Base-by-base conservation (phyloP, 2,329 filamentous ascomycete genomes). In the Microdochium trichocladiopsis region DNA sequence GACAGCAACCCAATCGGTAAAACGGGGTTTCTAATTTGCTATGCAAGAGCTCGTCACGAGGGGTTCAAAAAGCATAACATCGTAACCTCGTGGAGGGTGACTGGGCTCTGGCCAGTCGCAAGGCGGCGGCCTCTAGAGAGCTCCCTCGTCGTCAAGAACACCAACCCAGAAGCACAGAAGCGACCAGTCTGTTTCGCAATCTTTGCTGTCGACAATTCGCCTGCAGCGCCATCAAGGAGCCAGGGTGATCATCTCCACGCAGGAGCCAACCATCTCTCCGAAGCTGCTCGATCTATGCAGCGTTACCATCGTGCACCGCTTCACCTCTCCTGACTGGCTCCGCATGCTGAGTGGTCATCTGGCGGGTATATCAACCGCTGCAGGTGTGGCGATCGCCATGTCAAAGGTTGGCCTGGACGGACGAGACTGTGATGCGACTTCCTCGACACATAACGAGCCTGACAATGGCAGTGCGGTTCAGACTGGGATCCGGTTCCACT, bases 251-350 rank as follows among this genome's bases (percentile, higher is more conserved):
- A 84, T 93, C 28, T 84, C 87, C 0, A 93, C 88, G 0, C 87
- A 94, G 61, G 88, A 93, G 60, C 88, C 88, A 59, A 52, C 55
- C 47, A 61, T 50, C 25, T 23, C 9, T 52, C 56, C 5, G 24
- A 49, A 77, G 16, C 74, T 94, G 0, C 74, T 93, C 0, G 86
- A 90, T 51, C 71, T 93, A 0, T 90, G 84, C 64, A 84, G 81
- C 1, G 70, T 88, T n/a, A 87, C 82, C 0, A 74, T 91, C 16
- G 82, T 91, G 0, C 87, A 92, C 61, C 77, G 84, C 0, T 92
- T 92, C 64, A 82, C 75, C 0, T 84, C 79, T 0, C 86, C 86
- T 0, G 75, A 76, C 1, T 89, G 86, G 86, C 74, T 82, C 25
- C 60, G 62, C 0, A 70, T 71, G 0, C 59, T 76, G 3, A 63